Evolutionary conservation across 1,139 yeast genomes (phyloP).

Genomic region (Candida albicans): DNA sequence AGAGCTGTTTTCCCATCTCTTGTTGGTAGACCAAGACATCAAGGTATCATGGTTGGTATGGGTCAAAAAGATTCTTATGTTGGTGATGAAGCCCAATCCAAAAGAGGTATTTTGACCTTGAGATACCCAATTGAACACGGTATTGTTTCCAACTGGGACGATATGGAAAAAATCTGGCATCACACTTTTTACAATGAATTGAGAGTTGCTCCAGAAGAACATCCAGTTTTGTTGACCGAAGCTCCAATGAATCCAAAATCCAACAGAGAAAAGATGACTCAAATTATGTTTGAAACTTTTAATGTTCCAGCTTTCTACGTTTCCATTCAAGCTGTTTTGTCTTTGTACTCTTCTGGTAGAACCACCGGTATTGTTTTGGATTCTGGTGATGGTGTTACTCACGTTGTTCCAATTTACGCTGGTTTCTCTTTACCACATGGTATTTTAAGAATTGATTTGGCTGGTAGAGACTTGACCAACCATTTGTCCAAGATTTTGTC

Average conservation of each 20-base stretch:
- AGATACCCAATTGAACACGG: constrained; percentile 99
- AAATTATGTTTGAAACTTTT: constrained; percentile 97
- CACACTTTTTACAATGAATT: constrained; percentile 97
- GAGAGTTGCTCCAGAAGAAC: constrained; percentile 99
- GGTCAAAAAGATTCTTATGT: constrained; percentile 99
- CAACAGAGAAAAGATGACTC: constrained; percentile 99
- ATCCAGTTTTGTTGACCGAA: constrained; percentile 96
- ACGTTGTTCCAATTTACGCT: constrained; percentile 99
- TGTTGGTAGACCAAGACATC: constrained; percentile 99
- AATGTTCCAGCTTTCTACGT: constrained; percentile 99
- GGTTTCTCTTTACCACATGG: constrained; percentile 99
- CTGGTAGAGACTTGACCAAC: constrained; percentile 99
- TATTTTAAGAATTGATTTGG: constrained; percentile 96
- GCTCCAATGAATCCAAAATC: constrained; percentile 99
- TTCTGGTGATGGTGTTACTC: constrained; percentile 99
- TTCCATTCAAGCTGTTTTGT: constrained; percentile 96
- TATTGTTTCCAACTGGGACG: constrained; percentile 99
- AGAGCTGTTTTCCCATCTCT: constrained; percentile 99
- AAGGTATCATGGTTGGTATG: constrained; percentile 99
- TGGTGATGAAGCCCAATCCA: constrained; percentile 99
- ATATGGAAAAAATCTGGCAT: constrained; percentile 99
- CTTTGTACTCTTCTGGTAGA: constrained; percentile 98
- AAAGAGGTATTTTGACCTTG: constrained; percentile 98
- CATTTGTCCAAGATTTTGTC: constrained; percentile 97
- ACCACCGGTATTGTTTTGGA: constrained; percentile 99